Percentiles rank a stretch among this genome's conserved stretches.
Conservation (phyloP, 1,139 yeast genomes). For the Candida glucosophila region DNA sequence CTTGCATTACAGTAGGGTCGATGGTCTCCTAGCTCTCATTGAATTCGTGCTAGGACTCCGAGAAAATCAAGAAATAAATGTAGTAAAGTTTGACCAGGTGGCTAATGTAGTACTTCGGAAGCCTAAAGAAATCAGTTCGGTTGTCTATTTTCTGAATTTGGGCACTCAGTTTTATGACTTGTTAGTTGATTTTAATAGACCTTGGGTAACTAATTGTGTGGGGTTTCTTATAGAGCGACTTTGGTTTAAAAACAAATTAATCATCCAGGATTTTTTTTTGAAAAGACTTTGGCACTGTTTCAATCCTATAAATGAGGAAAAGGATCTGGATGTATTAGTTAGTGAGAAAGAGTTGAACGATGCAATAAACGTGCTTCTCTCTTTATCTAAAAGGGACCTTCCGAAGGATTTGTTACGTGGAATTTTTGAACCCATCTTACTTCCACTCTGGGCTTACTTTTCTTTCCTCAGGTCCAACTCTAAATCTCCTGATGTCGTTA, state of each 20-base stretch:
- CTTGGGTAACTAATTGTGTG: slow-evolving; percentile 50
- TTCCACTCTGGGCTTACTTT: slow-evolving; percentile 56
- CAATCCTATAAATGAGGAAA: slow-evolving; percentile 18
- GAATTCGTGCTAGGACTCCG: slow-evolving; percentile 75
- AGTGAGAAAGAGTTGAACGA: slow-evolving; percentile 49
- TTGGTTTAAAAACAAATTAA: slow-evolving; percentile 41
- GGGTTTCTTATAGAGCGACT: slow-evolving; percentile 47
- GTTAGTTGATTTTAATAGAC: slow-evolving; percentile 52
- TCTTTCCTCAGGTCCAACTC: slow-evolving; percentile 35
- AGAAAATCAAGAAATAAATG: slow-evolving; percentile 60
- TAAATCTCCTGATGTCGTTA: slow-evolving; percentile 33
- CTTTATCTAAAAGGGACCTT: slow-evolving; percentile 48
- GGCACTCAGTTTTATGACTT: slow-evolving; percentile 54
- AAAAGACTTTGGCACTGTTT: slow-evolving; percentile 37
- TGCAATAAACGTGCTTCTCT: slow-evolving; percentile 54
- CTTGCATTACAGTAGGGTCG: slow-evolving; percentile 41
- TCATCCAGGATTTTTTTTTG: slow-evolving; percentile 54
- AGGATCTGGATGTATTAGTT: slow-evolving; percentile 21
- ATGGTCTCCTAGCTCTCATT: slow-evolving; percentile 64
- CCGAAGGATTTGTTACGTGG: slow-evolving; percentile 31
- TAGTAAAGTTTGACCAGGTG: slow-evolving; percentile 58
- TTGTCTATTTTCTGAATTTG: slow-evolving; percentile 44
- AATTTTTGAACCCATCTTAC: slow-evolving; percentile 36
- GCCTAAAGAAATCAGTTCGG: slow-evolving; percentile 43
- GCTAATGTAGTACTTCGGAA: slow-evolving; percentile 52